Evolutionary conservation across 2,329 filamentous ascomycete species (phyloP), one percentile per base, ranked within the genome.

Genomic region (Claviceps spartinae): DNA sequence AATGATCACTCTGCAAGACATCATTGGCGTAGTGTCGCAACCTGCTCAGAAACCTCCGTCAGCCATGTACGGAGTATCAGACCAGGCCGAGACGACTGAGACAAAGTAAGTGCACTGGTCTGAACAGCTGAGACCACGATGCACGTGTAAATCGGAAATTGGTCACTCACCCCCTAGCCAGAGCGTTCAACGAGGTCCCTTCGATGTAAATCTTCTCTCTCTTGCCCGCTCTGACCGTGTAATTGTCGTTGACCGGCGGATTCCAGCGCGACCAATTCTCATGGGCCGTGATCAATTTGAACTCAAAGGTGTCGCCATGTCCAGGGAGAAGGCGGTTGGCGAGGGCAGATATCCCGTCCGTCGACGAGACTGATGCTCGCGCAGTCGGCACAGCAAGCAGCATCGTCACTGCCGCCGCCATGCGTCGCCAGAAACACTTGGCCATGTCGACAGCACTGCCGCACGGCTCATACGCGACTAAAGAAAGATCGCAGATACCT

Each of bases 221-320:
- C 4, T 30, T n/a, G 14, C 46, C 43, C 6, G 44, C 44, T 2
- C 48, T n/a, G 8, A 60, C 54, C 7, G 53, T 58, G 48, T 60
- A 60, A 16, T 56, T 55, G 48, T 60, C 58, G 13, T 59, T 59
- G 16, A 44, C 37, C 2, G 57, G 54, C 18, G 48, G 49, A 22
- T 60, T 58, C 55, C 55, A 59, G 9, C 58, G 55, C 37, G 58
- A 60, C 56, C 54, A 59, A 11, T 51, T 49, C 9, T 53, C 53
- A 13, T 54, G 40, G 13, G 48, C 13, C 4, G 44, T 26, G 1
- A 56, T 57, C 22, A 60, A 47, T 7, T 44, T 46, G 46, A 60
- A 58, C 38, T 54, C 50, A 42, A 60, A 59, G 1, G 44, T 30
- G 20, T 53, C 46, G 30, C 52, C 52, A 7, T 54, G 51, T 5